Evolutionary conservation across 2,329 filamentous ascomycete genomes (phyloP), one percentile per base, ranked within the genome.

Genomic region (Emmonsiellopsis sp.): DNA sequence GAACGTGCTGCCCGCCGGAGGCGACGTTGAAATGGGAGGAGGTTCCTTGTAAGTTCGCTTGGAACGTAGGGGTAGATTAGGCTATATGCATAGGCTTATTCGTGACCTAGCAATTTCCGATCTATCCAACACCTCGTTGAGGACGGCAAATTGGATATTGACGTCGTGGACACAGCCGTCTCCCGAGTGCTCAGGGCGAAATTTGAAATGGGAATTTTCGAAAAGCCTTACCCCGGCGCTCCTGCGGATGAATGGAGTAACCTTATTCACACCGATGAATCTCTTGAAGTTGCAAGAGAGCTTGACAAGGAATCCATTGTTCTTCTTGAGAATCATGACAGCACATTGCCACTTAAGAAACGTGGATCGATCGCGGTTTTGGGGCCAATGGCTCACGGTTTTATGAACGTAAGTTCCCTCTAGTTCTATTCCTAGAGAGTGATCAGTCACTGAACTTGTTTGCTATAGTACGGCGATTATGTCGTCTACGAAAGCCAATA

Each of bases 1-100:
- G 48, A 78, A 79, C 69, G 73, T 81, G 7, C 75, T 89, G 4
- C 81, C 81, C 0, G 83, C 85, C 4, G 86, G 86, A 2, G 85
- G 82, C 49, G 86, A 89, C 44, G 65, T 86, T 10, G 86, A 89
- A 62, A 89, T 89, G 86, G 86, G 86, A 10, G 85, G 86, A 40
- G 86, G 86, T 16, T 84, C 82, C 16, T 89, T 81, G 42, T 44
- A 44, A 16, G 42, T 44, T 38, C 13, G 20, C 20, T 5, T 26
- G 20, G 20, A 26, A 26, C 5, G 20, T 26, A 26, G 20, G 20
- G 20, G 20, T 5, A 26, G 20, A 5, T 3, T 26, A 26, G 20
- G 20, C 20, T 5, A 26, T 26, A 26, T 26, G 20, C 20, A 26
- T 26, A 26, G 13, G 35, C 35, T 38, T n/a, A 38, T n/a, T n/a